Evolutionary conservation across 2,329 filamentous ascomycete genomes (phyloP).

Genomic region (Xylariaceae sp.): DNA sequence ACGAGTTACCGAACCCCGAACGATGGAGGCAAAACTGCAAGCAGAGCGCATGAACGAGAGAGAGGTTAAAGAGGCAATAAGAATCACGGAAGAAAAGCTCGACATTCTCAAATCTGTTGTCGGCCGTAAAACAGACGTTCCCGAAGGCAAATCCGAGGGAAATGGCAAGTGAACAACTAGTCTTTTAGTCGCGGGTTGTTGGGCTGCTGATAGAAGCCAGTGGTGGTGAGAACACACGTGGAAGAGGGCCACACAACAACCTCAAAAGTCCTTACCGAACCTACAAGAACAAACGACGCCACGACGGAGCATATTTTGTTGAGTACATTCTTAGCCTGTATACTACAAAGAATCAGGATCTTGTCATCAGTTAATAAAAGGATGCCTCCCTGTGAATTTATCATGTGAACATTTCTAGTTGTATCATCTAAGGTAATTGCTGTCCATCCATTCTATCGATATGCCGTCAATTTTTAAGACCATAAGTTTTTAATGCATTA

Average conservation of each 20-base stretch:
- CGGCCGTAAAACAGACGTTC: slow-evolving; percentile 45
- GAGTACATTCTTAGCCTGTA: slow-evolving; percentile 18
- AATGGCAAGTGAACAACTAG: neutral
- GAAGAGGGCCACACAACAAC: neutral
- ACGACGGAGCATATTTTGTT: slow-evolving; percentile 19
- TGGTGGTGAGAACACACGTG: neutral
- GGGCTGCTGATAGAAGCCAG: neutral
- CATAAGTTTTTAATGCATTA: too few species aligned
- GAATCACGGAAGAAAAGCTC: slow-evolving; percentile 80
- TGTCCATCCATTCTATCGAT: too few species aligned
- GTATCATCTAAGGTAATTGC: neutral
- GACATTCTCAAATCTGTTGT: slow-evolving; percentile 69
- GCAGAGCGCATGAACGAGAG: slow-evolving; percentile 61
- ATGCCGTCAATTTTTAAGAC: too few species aligned
- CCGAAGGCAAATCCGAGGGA: slow-evolving; percentile 13
- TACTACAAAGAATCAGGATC: slow-evolving; percentile 7
- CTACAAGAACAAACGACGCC: slow-evolving; percentile 16
- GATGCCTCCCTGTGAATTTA: neutral
- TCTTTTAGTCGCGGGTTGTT: slow-evolving; percentile 4
- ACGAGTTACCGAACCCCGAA: slow-evolving; percentile 46
- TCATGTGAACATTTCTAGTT: neutral
- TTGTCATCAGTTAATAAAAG: neutral
- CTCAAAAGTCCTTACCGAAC: slow-evolving; percentile 4
- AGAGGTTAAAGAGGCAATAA: slow-evolving; percentile 74
- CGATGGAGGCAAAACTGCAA: slow-evolving; percentile 54